Base-by-base conservation (phyloP, 148 eudicot species). In the Dysphania ambrosioides region DNA sequence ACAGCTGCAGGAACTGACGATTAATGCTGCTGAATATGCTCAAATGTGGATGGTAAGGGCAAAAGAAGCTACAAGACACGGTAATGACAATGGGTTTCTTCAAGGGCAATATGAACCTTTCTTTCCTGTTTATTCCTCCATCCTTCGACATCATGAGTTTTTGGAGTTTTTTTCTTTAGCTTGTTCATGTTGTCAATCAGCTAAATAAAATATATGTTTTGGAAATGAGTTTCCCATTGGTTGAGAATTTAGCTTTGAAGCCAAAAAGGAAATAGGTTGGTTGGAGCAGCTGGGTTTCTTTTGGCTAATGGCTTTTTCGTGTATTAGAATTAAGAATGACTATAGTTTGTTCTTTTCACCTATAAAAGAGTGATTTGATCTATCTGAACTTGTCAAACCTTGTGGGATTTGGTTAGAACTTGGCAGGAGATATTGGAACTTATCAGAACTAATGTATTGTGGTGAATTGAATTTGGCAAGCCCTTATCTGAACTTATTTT, bases 31-130 rank as follows among this genome's bases (percentile, higher is more conserved):
- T 26, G 88, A 80, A 36, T 86, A 67, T 83, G 93, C 89, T 81
- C 85, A 79, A 69, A 72, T 67, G 69, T 91, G 97, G 97, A 56
- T 91, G 85, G 73, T 40, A 59, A 82, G 66, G 47, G 97, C 93
- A 69, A 89, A 89, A 81, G 90, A 83, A 70, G 93, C 88, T 59
- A 89, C 91, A 71, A 85, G 76, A 44, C 91, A 79, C 86, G 93
- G 97, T 89, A 74, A 70, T 67, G 27, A 18, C 18, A 71, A 77
- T 42, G 55, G 47, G 13, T 34, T 32, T 63, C n/a, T 61, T 61
- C 26, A 34, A 32, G 35, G 49, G 65, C 57, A 70, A 42, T 61
- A 61, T 61, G 36, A 10, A 15, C 4, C 5, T 27, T 30, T 3
- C 11, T 31, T 30, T 1, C 4, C 4, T 13, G 34, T 30, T 60